These are phyloP conservation scores for Cryptococcus jaspeensis DNA, from an alignment of 1,284 basidiomycete genomes.

Conservation along the genomic window DNA sequence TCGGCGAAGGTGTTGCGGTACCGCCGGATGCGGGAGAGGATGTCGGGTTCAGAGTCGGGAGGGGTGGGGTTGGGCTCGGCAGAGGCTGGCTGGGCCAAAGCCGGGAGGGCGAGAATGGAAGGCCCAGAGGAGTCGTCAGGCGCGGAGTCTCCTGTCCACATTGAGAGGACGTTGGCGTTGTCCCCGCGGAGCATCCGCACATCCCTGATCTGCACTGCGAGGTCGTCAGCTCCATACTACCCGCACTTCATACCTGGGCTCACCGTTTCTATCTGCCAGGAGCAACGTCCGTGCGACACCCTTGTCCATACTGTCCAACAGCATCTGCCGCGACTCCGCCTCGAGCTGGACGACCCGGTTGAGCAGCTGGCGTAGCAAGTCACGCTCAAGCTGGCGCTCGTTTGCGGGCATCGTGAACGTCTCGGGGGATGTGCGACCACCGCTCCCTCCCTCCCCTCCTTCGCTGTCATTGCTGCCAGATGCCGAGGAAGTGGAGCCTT, in stretches of 20 bases:
- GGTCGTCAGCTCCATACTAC: not conserved
- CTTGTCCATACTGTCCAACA: slow-evolving; percentile 44
- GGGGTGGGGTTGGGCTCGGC: too few relatives aligned
- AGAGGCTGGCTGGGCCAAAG: too few relatives aligned
- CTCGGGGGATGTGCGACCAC: not conserved
- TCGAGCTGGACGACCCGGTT: slow-evolving; percentile 38
- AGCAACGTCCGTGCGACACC: slow-evolving; percentile 39
- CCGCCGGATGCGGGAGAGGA: slow-evolving; percentile 28
- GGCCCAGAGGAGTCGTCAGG: too few relatives aligned
- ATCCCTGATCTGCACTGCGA: slow-evolving; percentile 43
- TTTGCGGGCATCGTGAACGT: slow-evolving; percentile 1
- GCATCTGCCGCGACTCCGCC: slow-evolving; percentile 40
- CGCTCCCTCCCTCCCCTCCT: not conserved
- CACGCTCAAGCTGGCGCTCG: slow-evolving; percentile 21
- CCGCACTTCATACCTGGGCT: slow-evolving; percentile 5
- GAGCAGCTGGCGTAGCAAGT: slow-evolving; percentile 35
- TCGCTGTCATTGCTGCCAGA: not conserved
- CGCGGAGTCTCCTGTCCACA: slow-evolving; percentile 26
- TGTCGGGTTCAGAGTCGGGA: slow-evolving; percentile 14
- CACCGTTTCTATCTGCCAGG: slow-evolving; percentile 45
- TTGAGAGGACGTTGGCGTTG: slow-evolving; percentile 24
- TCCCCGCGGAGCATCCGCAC: slow-evolving; percentile 31
- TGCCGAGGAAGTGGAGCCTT: too few relatives aligned
- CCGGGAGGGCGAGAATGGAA: too few relatives aligned
- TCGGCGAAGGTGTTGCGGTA: slow-evolving; percentile 51